Conservation (phyloP, 148 eudicot species). For the Amaranthus cruentus region DNA sequence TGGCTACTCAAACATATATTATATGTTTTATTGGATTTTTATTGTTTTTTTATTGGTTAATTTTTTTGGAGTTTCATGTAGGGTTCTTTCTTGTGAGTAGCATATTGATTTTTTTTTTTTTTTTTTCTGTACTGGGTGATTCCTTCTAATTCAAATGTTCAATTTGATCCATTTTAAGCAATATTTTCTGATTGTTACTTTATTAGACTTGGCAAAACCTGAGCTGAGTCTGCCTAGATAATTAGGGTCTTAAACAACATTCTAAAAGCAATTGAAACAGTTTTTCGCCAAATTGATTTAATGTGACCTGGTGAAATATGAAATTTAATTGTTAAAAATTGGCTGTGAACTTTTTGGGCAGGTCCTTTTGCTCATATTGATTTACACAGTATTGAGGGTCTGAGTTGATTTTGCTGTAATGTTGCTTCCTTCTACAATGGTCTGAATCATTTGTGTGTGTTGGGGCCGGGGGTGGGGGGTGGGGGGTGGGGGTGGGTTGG, state of each 20-base stretch:
- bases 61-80: background rate
- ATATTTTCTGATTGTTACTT: background rate
- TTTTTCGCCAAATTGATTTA: background rate
- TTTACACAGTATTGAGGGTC: background rate
- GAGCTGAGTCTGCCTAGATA: background rate
- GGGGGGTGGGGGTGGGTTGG: too few relatives aligned
- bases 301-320: background rate
- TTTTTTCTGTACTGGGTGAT: slow-evolving; percentile 1
- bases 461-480: too few relatives aligned
- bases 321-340: background rate
- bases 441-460: too few relatives aligned
- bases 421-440: too few relatives aligned
- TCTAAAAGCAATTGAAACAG: background rate
- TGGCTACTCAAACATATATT: background rate
- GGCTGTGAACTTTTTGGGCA: background rate
- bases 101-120: background rate
- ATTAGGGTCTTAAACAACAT: background rate
- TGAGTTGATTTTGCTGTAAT: background rate
- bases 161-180: background rate
- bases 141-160: background rate
- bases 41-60: background rate
- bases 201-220: background rate
- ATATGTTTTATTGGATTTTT: background rate
- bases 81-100: background rate
- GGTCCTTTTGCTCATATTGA: background rate